Base-by-base conservation (phyloP, 768 basidiomycete species). In the Peribolospora baueri region DNA sequence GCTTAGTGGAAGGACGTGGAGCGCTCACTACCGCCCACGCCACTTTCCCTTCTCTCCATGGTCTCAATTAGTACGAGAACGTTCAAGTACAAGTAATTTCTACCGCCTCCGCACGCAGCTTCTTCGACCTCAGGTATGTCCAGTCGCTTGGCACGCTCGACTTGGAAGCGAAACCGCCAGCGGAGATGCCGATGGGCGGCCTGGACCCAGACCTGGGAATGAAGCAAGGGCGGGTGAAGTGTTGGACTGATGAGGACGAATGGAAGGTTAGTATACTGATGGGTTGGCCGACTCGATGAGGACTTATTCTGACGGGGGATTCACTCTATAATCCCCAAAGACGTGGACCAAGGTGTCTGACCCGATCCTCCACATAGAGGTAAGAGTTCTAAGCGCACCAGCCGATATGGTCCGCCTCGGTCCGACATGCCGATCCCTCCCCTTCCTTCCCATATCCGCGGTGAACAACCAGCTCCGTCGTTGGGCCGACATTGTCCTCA, bases 401-500 rank as follows among this genome's bases (percentile, higher is more conserved):
- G 25, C 25, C 25, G 25, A 25, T 0, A 4, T 48, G 2, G 7
- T 25, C 38, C 38, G 39, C 14, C 7, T 13, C 38, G n/a, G 7
- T 40, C 11, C 37, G 2, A 42, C 6, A 3, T 3, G 14, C 36
- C 25, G 36, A 6, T n/a, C 9, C 11, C 5, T 40, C 14, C 25
- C 25, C 42, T 50, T 52, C 38, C 11, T 43, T 6, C 40, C 46
- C 39, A 36, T 54, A 10, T 10, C 42, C 5, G 46, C 38, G 7
- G 13, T 25, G 36, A 7, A 51, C 42, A 13, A 3, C 2, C 56
- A 71, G 70, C 68, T 73, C 2, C 66, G 72, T 11, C 61, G 72
- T 54, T 97, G 93, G 93, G 88, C 91, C 48, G 88, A 98, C 63
- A 69, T 95, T 52, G 88, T 97, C 52, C 79, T 98, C 50, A 75